Base-by-base conservation (phyloP, 2,329 filamentous ascomycete genomes). In the Aspergillus tanneri region DNA sequence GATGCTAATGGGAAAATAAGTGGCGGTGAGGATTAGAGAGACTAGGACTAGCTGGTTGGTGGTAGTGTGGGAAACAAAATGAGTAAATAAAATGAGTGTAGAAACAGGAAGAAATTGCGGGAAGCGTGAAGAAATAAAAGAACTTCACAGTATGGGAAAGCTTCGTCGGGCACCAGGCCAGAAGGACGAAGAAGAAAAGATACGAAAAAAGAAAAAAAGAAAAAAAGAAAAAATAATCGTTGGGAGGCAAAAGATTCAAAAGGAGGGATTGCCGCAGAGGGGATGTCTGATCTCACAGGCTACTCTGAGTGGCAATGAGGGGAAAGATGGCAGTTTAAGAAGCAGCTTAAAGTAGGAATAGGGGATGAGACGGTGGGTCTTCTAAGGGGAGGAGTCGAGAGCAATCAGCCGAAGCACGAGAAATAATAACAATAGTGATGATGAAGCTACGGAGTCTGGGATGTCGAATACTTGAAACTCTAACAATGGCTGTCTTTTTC, bases 111-210 rank as follows among this genome's bases (percentile, higher is more conserved):
- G 24, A 37, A 35, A 35, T 10, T 18, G 24, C 16, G 32, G 27
- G 23, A 32, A 45, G 42, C 21, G 12, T 12, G 30, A 24, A 30
- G 12, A 47, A 35, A 22, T 40, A 35, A 40, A 16, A 32, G 25
- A 35, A 22, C 9, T 27, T 5, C 21, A 23, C 34, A 18, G 25
- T 27, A 6, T 34, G 32, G 27, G 23, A 16, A 21, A 28, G 48
- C n/a, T 43, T 38, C 14, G 48, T 54, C 46, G 49, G 52, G 52
- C 50, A 50, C 50, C 47, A 32, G 47, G 37, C 44, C 50, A 54
- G 48, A 51, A 40, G 40, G 43, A 34, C 23, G 21, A 35, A 40
- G 39, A 41, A 34, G 18, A 34, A 34, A 34, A 34, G 50, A 37
- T 32, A 43, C 40, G 38, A 49, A 49, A 37, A 16, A 30, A 38